Conservation (phyloP, 2,329 filamentous ascomycete species). For the Alternaria triticimaculans region DNA sequence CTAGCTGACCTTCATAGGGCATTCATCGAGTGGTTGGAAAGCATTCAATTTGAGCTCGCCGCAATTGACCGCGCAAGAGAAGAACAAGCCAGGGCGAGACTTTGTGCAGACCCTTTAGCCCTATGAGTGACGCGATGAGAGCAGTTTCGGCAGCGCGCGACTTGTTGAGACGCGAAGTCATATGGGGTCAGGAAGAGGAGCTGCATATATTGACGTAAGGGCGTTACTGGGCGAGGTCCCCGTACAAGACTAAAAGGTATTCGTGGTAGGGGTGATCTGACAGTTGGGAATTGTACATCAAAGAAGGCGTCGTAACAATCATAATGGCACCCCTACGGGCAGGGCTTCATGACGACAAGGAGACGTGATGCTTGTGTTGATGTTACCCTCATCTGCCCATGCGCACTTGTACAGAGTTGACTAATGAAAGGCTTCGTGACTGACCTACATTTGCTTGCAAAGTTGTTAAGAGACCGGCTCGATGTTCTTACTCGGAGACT, state of each 20-base stretch:
- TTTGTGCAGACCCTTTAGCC: not conserved
- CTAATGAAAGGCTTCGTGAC: no score
- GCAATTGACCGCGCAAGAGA: not conserved
- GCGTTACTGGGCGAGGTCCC: not conserved
- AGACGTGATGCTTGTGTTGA: no score
- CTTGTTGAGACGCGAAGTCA: not conserved
- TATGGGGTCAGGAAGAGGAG: not conserved
- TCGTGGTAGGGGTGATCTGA: not conserved
- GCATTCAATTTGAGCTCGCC: not conserved
- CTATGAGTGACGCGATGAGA: not conserved
- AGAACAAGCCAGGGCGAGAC: not conserved
- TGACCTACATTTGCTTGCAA: no score
- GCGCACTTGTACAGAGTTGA: no score
- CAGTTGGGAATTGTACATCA: no score
- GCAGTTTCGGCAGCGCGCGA: not conserved
- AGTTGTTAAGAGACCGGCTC: no score
- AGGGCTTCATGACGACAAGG: no score
- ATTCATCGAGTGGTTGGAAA: not conserved
- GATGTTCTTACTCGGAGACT: no score
- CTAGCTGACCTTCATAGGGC: not conserved
- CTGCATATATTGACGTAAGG: not conserved
- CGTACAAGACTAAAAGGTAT: not conserved
- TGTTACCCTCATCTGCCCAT: no score
- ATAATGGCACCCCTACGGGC: no score
- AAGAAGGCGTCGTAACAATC: no score